Base-by-base conservation (phyloP, 495 filamentous ascomycete species). In the Choiromyces venosus region DNA sequence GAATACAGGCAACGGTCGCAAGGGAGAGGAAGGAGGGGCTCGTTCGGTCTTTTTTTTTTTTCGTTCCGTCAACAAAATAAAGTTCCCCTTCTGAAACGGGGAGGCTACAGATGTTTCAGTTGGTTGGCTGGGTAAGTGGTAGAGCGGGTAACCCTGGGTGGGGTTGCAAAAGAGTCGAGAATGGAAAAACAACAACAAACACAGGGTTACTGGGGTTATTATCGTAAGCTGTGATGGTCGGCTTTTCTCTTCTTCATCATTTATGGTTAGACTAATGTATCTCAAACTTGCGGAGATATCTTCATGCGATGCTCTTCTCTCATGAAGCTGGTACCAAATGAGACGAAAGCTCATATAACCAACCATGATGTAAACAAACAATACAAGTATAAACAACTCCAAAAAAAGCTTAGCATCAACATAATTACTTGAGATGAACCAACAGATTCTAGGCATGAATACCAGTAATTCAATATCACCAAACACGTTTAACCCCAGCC, bases 21-120 rank as follows among this genome's bases (percentile, higher is more conserved):
- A 72, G 74, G 69, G 69, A 65, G 66, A 72, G 75, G 68, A 70
- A 76, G 75, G 75, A 74, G 75, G 66, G 68, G 69, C 67, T 73
- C 74, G 61, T 67, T 64, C 25, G 73, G 38, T 56, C 39, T 72
- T 65, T 69, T 40, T 61, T 66, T 65, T 69, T 40, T 61, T 66
- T 76, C 68, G 65, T 44, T 67, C 69, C 56, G 74, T 77, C 75
- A 77, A 77, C 74, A 77, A 77, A 77, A 77, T 77, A 77, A 73
- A 77, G 69, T 77, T 77, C 75, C 75, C 37, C 68, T 76, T 77
- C 72, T 65, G 71, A 74, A 77, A 77, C 68, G 69, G 74, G 74
- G 73, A 75, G 74, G 75, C 71, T 76, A 61, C 52, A 61, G 9
- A 29, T 61, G 52, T 61, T 61, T 61, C 52, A 29, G 52, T 29